Conservation (phyloP, 305 asterid genomes). For the Nicotiana rustica region DNA sequence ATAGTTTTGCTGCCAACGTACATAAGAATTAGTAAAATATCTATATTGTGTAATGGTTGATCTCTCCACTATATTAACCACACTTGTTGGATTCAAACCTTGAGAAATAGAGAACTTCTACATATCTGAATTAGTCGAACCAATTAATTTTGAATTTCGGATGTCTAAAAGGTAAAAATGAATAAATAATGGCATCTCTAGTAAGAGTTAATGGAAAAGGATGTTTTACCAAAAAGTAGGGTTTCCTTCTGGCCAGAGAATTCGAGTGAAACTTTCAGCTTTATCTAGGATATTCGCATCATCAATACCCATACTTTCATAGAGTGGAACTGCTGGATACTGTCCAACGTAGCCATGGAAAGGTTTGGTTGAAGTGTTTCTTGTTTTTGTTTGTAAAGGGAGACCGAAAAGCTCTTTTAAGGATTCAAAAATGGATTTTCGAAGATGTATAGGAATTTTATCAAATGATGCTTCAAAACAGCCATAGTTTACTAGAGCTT, state of each 20-base stretch:
- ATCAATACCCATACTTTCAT: slow-evolving; percentile 65
- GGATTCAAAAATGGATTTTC: slow-evolving; percentile 43
- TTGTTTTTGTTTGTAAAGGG: slow-evolving; percentile 56
- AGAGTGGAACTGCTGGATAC: slow-evolving; percentile 53
- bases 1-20: slow-evolving; percentile 49
- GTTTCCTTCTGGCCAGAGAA: slow-evolving; percentile 64
- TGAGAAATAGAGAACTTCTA: neutral
- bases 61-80: no score
- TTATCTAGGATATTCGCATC: slow-evolving; percentile 42
- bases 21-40: neutral
- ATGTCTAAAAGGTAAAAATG: neutral
- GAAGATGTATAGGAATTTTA: slow-evolving; percentile 43
- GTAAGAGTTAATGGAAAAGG: neutral
- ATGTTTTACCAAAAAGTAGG: slow-evolving; percentile 51
- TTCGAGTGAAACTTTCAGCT: slow-evolving; percentile 43
- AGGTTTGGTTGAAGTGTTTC: slow-evolving; percentile 54
- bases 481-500: slow-evolving; percentile 60
- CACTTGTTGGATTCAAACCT: neutral
- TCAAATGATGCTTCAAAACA: slow-evolving; percentile 66
- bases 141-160: neutral
- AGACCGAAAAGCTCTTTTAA: slow-evolving; percentile 61
- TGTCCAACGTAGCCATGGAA: slow-evolving; percentile 72
- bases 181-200: no score
- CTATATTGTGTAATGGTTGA: neutral
- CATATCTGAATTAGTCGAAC: neutral